These are phyloP conservation scores for Mycena filopes DNA, from an alignment of 768 basidiomycete species.

Conservation along the genomic window DNA sequence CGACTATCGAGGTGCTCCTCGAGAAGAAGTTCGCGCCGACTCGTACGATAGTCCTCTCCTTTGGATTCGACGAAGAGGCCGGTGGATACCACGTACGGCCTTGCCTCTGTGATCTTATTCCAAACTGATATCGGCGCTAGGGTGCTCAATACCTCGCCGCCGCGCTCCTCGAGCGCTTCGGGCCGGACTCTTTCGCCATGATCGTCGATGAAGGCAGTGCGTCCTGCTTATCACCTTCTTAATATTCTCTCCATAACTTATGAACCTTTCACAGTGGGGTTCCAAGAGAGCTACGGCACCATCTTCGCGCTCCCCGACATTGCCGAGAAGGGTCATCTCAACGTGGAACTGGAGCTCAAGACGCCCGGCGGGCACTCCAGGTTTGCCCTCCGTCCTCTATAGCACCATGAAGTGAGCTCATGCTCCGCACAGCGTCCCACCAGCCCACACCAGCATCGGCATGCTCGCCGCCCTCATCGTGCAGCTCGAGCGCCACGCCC, in stretches of 20 bases:
- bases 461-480: conserved; percentile 65
- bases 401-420: not conserved
- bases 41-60: conserved; percentile 45
- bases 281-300: conserved; percentile 41
- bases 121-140: conserved; percentile 33
- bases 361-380: conserved; percentile 72
- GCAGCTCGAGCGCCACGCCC: conserved; percentile 61
- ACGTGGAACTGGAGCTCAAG: conserved; percentile 50
- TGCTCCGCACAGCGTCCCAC: conserved; percentile 21
- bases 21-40: conserved; percentile 32
- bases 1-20: conserved; percentile 31
- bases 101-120: no score
- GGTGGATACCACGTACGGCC: conserved; percentile 43
- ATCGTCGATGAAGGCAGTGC: conserved; percentile 72
- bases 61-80: conserved; percentile 66
- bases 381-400: conserved; percentile 44
- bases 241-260: not conserved
- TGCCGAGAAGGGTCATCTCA: conserved; percentile 62
- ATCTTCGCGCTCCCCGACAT: conserved; percentile 55
- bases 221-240: not conserved
- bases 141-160: conserved; percentile 51
- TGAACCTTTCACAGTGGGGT: conserved; percentile 20
- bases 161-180: conserved; percentile 60
- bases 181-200: conserved; percentile 64
- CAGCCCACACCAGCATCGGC: conserved; percentile 57